Conservation (phyloP, 2,329 filamentous ascomycete species). For the Neonectria coccinea region DNA sequence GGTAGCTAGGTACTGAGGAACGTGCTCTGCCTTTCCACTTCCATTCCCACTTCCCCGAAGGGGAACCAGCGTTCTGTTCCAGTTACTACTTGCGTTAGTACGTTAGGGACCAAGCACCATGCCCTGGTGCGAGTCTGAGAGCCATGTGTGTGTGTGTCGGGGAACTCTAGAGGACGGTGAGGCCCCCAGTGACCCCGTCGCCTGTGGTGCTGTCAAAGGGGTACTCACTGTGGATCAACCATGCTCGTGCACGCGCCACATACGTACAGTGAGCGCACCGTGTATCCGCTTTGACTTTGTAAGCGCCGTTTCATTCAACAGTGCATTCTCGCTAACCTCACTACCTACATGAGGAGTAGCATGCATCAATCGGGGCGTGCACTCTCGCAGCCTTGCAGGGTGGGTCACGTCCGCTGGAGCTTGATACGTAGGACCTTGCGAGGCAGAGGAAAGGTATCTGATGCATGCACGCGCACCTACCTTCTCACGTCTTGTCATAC, state of each 20-base stretch:
- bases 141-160: neutral
- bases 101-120: neutral
- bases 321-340: constrained; percentile 3
- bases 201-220: constrained; percentile 5
- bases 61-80: constrained; percentile 1
- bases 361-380: constrained; percentile 10
- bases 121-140: neutral
- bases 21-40: constrained; percentile 22
- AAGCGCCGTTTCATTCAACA: constrained; percentile 2
- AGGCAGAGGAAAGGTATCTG: constrained; percentile 4
- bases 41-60: constrained; percentile 15
- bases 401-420: neutral
- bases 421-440: neutral
- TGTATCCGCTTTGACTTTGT: neutral
- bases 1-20: constrained; percentile 31
- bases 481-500: neutral
- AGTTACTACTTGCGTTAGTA: neutral
- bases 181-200: neutral
- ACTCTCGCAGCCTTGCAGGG: constrained; percentile 7
- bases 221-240: constrained; percentile 14
- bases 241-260: constrained; percentile 13
- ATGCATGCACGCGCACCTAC: neutral
- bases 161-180: neutral
- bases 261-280: constrained; percentile 11
- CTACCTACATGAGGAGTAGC: neutral